phyloP scores from a whole-genome alignment of 148 eudicot genomes.

The Gaultheria prostrata region DNA sequence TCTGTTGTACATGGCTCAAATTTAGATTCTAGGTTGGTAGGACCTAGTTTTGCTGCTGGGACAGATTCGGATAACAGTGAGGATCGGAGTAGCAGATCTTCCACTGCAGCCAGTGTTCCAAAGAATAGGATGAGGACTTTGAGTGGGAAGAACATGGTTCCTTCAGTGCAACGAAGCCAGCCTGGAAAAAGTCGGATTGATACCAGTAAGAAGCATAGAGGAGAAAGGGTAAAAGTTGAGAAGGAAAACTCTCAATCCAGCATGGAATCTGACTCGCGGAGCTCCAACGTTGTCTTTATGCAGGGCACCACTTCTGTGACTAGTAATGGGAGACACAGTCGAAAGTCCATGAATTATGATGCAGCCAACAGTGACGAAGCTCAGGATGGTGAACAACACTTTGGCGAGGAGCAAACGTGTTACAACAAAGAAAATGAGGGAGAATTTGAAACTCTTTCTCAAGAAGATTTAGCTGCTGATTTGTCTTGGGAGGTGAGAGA shows the following conservation, averaged over 20 bases:
- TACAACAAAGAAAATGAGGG: slow-evolving; percentile 22
- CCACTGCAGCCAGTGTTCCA: slow-evolving; percentile 73
- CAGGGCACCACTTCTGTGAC: slow-evolving; percentile 40
- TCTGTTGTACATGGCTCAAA: slow-evolving; percentile 24
- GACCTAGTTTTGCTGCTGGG: slow-evolving; percentile 40
- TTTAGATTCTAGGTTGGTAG: slow-evolving; percentile 29
- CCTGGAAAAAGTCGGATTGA: slow-evolving; percentile 38
- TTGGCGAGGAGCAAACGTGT: slow-evolving; percentile 28
- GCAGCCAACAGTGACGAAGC: slow-evolving; percentile 49
- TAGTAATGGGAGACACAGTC: slow-evolving; percentile 48
- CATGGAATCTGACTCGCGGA: slow-evolving; percentile 83
- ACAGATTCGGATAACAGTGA: slow-evolving; percentile 65
- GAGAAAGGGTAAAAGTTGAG: slow-evolving; percentile 42
- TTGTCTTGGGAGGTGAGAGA: slow-evolving; percentile 33
- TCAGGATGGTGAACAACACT: slow-evolving; percentile 36
- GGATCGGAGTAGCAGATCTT: slow-evolving; percentile 81
- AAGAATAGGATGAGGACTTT: slow-evolving; percentile 34
- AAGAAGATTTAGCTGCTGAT: slow-evolving; percentile 34
- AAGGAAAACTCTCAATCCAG: slow-evolving; percentile 73
- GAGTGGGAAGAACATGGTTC: slow-evolving; percentile 32
- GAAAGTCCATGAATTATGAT: slow-evolving; percentile 29
- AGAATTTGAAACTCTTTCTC: slow-evolving; percentile 35
- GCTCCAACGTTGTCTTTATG: slow-evolving; percentile 58
- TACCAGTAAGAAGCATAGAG: slow-evolving; percentile 57
- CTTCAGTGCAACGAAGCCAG: slow-evolving; percentile 27